phyloP scores from a whole-genome alignment of 2,329 filamentous ascomycete species.

The Exophiala phaeomuriformis region DNA sequence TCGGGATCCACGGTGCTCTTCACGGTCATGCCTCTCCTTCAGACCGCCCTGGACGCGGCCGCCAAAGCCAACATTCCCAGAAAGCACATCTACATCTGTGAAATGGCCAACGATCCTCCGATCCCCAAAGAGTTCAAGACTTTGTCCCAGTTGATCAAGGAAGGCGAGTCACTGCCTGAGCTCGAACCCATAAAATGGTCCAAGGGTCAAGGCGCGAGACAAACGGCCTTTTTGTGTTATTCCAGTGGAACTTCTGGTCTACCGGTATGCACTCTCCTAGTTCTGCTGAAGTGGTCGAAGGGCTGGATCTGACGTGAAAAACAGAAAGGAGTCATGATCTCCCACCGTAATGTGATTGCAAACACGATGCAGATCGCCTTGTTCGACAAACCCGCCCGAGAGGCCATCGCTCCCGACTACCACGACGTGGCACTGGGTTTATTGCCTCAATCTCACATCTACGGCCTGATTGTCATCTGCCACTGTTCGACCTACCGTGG shows the following conservation, averaged over 20 bases:
- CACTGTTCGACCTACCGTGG: constrained; percentile 61
- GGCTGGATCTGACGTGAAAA: constrained; percentile 2
- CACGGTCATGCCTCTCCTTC: constrained; percentile 61
- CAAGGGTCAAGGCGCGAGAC: constrained; percentile 44
- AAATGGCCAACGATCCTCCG: constrained; percentile 46
- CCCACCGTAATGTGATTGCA: constrained; percentile 69
- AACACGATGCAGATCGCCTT: constrained; percentile 59
- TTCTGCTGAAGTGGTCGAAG: not conserved
- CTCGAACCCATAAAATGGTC: constrained; percentile 38
- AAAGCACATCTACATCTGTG: constrained; percentile 61
- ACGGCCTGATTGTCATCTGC: constrained; percentile 64
- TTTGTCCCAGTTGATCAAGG: constrained; percentile 57
- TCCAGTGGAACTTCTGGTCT: constrained; percentile 73
- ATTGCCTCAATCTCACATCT: constrained; percentile 78
- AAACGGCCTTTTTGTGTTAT: constrained; percentile 70
- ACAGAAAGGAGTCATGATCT: constrained; percentile 78
- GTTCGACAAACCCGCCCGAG: constrained; percentile 43
- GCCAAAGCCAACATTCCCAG: constrained; percentile 56
- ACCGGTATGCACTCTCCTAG: constrained; percentile 47
- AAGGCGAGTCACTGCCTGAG: constrained; percentile 45
- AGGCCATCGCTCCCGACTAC: constrained; percentile 38
- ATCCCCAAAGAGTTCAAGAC: constrained; percentile 48
- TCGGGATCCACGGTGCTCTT: constrained; percentile 64
- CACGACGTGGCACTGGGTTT: constrained; percentile 57
- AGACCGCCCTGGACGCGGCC: constrained; percentile 58